Conservation (phyloP, 2,329 filamentous ascomycete genomes). For the Botryotinia globosa region DNA sequence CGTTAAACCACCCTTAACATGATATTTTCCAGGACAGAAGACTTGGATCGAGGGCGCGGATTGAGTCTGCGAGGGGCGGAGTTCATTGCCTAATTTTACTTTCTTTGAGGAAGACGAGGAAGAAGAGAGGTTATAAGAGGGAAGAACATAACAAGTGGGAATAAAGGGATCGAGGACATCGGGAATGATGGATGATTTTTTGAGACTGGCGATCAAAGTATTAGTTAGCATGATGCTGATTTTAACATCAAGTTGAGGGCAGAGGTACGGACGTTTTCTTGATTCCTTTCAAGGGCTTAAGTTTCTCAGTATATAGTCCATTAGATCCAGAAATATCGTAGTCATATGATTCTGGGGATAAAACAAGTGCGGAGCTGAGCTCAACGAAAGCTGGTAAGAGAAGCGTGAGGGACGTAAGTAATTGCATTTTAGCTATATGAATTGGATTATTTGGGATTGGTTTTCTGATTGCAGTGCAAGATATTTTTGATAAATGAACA, state of each 20-base stretch:
- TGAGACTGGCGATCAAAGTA: background rate
- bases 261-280: background rate
- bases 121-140: background rate
- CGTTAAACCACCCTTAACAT: conserved; percentile 40
- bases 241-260: background rate
- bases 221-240: background rate
- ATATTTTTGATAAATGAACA: background rate
- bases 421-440: background rate
- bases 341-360: conserved; percentile 3
- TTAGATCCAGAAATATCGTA: background rate
- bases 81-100: conserved; percentile 33
- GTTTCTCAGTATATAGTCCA: background rate
- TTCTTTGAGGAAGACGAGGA: background rate
- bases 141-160: conserved; percentile 4
- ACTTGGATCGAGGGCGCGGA: conserved; percentile 35
- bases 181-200: background rate
- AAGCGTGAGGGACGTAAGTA: background rate
- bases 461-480: background rate
- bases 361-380: background rate
- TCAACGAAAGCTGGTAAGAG: background rate
- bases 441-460: background rate
- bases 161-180: conserved; percentile 12
- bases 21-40: conserved; percentile 30
- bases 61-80: conserved; percentile 35
- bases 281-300: background rate